Evolutionary conservation across 129 eudicot species (phyloP), one percentile per base, ranked within the genome.

Genomic region (Centella asiatica): DNA sequence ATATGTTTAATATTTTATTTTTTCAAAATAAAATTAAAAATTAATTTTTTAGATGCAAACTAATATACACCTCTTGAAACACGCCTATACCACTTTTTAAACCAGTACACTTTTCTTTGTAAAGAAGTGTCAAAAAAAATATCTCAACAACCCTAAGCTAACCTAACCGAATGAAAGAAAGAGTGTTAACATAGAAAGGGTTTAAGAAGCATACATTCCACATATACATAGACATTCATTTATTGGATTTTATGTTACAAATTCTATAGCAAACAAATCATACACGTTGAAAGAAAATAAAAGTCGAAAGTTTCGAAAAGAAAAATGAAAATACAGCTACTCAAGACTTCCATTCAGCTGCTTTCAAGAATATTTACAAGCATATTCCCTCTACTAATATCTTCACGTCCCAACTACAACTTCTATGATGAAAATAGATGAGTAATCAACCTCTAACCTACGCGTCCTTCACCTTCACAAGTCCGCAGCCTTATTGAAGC

Each of bases 181-280:
- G 13, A 42, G 5, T 42, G 13, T 42, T n/a, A 42, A 42, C 15
- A 2, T 6, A 14, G 15, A 42, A 42, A 42, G 47, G 15, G 47
- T 42, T n/a, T 42, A 11, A 42, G n/a, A 42, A 13, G n/a, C 47
- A 42, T 42, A 42, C 15, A 42, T 59, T 45, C 68, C 67, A 54
- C 74, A 54, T 76, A 79, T 74, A 31, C 74, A 73, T 82, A 79
- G 19, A 46, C 52, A 66, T 42, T 40, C 46, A 19, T 44, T 60
- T 70, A 70, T 36, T 29, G 44, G 56, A 44, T 55, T 66, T 51
- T 57, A 70, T 51, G 73, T 76, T 80, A 79, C 86, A 88, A 60
- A 31, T 88, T 81, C 81, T 84, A 81, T 79, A 77, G 81, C 67
- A 15, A 74, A 87, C 95, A 87, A 20, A 74, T 68, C 77, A 81